Evolutionary conservation across 2,329 filamentous ascomycete genomes (phyloP).

Genomic region (Aureobasidium lini): DNA sequence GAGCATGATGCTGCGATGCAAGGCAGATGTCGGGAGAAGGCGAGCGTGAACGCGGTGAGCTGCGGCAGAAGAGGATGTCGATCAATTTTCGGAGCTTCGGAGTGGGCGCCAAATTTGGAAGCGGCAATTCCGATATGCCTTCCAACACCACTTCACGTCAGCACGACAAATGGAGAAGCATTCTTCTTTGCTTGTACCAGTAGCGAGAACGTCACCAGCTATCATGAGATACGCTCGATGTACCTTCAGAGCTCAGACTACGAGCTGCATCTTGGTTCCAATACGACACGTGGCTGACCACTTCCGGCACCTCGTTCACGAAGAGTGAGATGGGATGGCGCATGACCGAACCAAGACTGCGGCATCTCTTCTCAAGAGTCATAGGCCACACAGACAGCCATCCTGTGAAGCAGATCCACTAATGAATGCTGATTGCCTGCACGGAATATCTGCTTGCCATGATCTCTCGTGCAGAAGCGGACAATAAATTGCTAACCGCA

Average conservation of each 20-base stretch:
- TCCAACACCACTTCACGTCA: background rate
- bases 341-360: background rate
- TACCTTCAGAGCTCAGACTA: background rate
- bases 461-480: background rate
- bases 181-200: background rate
- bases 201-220: background rate
- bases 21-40: background rate
- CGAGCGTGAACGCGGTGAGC: background rate
- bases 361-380: background rate
- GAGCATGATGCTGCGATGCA: background rate
- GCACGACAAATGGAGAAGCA: background rate
- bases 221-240: background rate
- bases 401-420: background rate
- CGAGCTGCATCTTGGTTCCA: background rate
- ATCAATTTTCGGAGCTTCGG: background rate
- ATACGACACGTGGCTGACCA: background rate
- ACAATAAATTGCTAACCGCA: background rate
- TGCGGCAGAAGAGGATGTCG: background rate
- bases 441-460: background rate
- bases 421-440: background rate
- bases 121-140: background rate
- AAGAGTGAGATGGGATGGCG: background rate
- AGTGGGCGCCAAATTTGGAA: slow-evolving; percentile 1
- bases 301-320: background rate
- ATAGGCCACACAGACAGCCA: background rate